phyloP scores from a whole-genome alignment of 495 filamentous ascomycete genomes.

The Opeltia flavorubescens region DNA sequence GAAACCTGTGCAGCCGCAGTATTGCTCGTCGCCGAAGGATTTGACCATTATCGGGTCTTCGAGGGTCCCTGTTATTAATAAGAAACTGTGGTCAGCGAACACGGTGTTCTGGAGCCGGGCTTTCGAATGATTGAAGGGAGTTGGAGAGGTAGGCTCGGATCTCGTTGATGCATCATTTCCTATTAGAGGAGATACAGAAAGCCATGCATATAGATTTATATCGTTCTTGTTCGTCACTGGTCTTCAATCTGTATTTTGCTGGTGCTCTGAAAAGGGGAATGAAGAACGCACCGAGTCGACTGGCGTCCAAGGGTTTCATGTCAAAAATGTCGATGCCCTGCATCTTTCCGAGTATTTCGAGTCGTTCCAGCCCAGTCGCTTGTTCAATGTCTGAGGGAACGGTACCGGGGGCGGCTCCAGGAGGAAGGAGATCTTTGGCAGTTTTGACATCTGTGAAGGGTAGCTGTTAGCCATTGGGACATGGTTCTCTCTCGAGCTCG shows the following conservation, averaged over 20 bases:
- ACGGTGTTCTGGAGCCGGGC: background rate
- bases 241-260: background rate
- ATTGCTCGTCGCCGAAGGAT: constrained; percentile 89
- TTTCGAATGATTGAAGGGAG: background rate
- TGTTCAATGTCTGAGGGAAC: constrained; percentile 90
- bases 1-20: constrained; percentile 86
- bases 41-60: constrained; percentile 80
- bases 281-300: constrained; percentile 51
- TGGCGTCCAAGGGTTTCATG: constrained; percentile 89
- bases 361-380: constrained; percentile 89
- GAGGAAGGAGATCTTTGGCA: constrained; percentile 66
- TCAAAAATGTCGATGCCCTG: constrained; percentile 97
- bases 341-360: constrained; percentile 98
- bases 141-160: constrained; percentile 2
- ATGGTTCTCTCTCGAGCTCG: background rate
- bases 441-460: constrained; percentile 60
- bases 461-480: background rate
- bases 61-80: constrained; percentile 54
- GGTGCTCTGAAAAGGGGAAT: background rate
- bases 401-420: constrained; percentile 68
- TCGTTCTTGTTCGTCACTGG: constrained; percentile 1
- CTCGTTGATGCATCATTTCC: background rate
- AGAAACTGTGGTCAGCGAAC: background rate
- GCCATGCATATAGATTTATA: constrained; percentile 1
- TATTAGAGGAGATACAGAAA: background rate